A percentile compares a stretch with the other conserved stretches of the same genome.
These are phyloP conservation scores for Grosmannia clavigera DNA, from an alignment of 2,329 filamentous ascomycete species.

Conservation along the genomic window DNA sequence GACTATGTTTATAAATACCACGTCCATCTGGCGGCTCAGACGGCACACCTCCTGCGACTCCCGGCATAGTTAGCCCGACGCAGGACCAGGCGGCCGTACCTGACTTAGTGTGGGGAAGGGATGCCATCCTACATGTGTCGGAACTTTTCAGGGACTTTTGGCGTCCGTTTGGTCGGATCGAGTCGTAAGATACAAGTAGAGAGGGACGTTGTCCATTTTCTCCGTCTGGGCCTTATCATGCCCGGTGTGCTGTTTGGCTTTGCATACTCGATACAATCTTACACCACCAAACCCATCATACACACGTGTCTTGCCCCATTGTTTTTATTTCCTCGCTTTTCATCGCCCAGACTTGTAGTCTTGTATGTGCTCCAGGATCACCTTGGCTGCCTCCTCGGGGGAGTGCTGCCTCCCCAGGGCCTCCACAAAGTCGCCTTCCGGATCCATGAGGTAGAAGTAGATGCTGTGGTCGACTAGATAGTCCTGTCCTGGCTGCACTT, in stretches of 20 bases:
- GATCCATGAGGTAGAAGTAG: conserved; percentile 99
- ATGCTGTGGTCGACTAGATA: conserved; percentile 98
- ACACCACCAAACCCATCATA: neutral
- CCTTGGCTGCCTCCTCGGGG: conserved; percentile 67
- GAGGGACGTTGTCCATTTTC: too few relatives aligned
- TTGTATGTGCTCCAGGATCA: conserved; percentile 78
- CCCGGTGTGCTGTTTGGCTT: too few relatives aligned
- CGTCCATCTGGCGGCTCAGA: neutral
- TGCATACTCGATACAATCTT: neutral
- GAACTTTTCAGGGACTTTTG: neutral
- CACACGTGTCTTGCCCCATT: neutral
- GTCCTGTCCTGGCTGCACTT: conserved; percentile 86
- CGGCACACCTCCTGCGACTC: neutral
- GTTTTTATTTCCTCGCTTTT: neutral
- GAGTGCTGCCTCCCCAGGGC: conserved; percentile 91
- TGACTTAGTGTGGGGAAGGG: neutral
- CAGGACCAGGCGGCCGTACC: neutral
- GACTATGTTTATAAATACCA: neutral
- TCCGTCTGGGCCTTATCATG: too few relatives aligned
- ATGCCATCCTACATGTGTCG: neutral
- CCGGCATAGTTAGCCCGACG: neutral
- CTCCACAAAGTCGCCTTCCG: conserved; percentile 95
- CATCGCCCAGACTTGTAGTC: conserved; percentile 28
- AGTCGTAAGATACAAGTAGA: too few relatives aligned
- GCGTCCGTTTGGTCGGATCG: too few relatives aligned